These are phyloP conservation scores for Fusarium sp. DNA, from an alignment of 2,329 filamentous ascomycete genomes.

Conservation along the genomic window DNA sequence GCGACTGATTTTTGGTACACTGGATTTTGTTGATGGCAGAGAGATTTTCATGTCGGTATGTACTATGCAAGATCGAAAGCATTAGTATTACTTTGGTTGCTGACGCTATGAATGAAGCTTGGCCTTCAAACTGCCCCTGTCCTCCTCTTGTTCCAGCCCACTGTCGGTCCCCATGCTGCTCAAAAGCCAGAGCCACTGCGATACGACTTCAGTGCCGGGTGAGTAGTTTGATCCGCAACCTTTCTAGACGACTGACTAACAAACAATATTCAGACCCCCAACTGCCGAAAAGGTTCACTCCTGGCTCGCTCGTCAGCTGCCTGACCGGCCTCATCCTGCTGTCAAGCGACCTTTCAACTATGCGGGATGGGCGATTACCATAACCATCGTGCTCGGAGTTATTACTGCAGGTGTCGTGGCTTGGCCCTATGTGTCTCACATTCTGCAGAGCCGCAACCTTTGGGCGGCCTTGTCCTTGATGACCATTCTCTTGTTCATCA, in stretches of 20 bases:
- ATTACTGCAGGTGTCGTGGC: conserved; percentile 76
- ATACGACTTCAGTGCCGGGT: conserved; percentile 89
- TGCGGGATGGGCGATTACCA: conserved; percentile 73
- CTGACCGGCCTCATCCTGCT: conserved; percentile 80
- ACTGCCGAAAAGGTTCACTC: conserved; percentile 79
- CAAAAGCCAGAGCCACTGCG: conserved; percentile 74
- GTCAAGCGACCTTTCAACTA: conserved; percentile 90
- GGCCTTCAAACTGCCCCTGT: conserved; percentile 94
- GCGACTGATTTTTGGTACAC: conserved; percentile 79
- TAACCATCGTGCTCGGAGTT: conserved; percentile 74
- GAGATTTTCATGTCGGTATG: conserved; percentile 84
- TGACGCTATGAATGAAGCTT: conserved; percentile 69
- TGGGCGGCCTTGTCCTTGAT: conserved; percentile 94
- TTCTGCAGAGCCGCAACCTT: conserved; percentile 89
- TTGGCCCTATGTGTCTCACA: conserved; percentile 80
- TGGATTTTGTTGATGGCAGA: conserved; percentile 90
- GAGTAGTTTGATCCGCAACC: conserved; percentile 45
- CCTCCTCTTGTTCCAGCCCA: conserved; percentile 87
- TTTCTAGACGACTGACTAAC: not conserved
- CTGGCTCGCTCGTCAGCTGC: conserved; percentile 83
- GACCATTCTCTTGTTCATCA: conserved; percentile 89
- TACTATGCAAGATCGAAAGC: not conserved
- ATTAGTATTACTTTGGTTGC: not conserved
- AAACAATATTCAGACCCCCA: conserved; percentile 63
- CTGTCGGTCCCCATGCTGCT: conserved; percentile 80